Percentiles rank a stretch among this genome's conserved stretches.
phyloP scores from a whole-genome alignment of 2,329 filamentous ascomycete species.

The Cytospora mali region DNA sequence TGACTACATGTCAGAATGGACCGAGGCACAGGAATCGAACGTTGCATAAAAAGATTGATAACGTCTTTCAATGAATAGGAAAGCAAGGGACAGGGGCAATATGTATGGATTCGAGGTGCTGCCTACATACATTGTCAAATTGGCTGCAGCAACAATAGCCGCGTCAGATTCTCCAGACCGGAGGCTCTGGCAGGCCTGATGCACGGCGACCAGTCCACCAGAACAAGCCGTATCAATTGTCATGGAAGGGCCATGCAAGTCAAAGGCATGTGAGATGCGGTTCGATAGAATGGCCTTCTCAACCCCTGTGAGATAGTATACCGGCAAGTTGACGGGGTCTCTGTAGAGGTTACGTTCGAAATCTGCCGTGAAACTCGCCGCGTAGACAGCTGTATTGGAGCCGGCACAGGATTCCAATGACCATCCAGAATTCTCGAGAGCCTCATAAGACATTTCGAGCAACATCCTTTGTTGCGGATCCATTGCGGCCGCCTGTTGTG shows the following conservation, averaged over 20 bases:
- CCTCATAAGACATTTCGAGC: conserved; percentile 66
- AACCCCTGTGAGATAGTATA: conserved; percentile 39
- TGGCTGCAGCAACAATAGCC: conserved; percentile 33
- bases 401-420: conserved; percentile 31
- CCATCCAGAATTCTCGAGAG: conserved; percentile 54
- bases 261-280: conserved; percentile 44
- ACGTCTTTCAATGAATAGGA: not conserved
- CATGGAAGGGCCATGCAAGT: conserved; percentile 43
- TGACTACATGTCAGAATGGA: too few species aligned
- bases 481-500: conserved; percentile 65
- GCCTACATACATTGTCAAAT: conserved; percentile 29
- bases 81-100: too few species aligned
- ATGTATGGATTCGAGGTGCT: not conserved
- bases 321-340: conserved; percentile 30
- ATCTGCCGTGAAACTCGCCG: conserved; percentile 32
- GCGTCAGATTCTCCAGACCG: not conserved
- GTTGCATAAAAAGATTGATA: too few species aligned
- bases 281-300: conserved; percentile 39
- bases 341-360: conserved; percentile 26
- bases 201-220: not conserved
- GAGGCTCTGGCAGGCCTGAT: conserved; percentile 9
- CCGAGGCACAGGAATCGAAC: too few species aligned
- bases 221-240: conserved; percentile 31
- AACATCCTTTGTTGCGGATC: conserved; percentile 68
- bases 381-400: conserved; percentile 34